phyloP scores from a whole-genome alignment of 176 grass and related monocot species.

The Echinochloa phyllopogon region DNA sequence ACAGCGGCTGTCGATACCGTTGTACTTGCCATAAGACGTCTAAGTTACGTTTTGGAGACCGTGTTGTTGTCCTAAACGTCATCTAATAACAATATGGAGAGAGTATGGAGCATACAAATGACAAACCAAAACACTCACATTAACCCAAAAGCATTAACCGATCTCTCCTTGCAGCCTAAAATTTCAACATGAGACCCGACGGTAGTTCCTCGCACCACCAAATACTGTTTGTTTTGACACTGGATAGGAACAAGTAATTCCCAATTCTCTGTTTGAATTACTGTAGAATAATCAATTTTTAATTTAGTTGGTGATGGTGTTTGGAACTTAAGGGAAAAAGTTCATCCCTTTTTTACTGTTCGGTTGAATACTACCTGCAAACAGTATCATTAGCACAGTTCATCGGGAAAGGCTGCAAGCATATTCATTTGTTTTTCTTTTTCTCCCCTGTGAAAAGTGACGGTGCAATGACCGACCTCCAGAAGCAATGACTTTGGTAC shows the following conservation, averaged over 20 bases:
- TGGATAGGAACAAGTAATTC: neutral
- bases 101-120: neutral
- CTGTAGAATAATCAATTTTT: neutral
- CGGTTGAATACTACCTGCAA: conserved; percentile 15
- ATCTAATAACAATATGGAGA: too few relatives aligned
- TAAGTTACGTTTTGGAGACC: too few relatives aligned
- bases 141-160: neutral
- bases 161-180: neutral
- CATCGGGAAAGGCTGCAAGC: conserved; percentile 20
- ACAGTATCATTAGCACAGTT: conserved; percentile 19
- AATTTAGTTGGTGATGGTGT: neutral
- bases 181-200: neutral
- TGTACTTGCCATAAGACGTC: too few relatives aligned
- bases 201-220: neutral
- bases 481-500: conserved; percentile 36
- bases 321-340: neutral
- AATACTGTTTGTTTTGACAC: conserved; percentile 11
- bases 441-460: conserved; percentile 14
- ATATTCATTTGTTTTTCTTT: conserved; percentile 12
- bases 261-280: neutral
- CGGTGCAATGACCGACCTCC: neutral
- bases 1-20: too few relatives aligned
- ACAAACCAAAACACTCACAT: neutral
- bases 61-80: too few relatives aligned
- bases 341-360: conserved; percentile 1